A percentile compares a stretch with the other conserved stretches of the same genome.
phyloP scores from a whole-genome alignment of 371 early-diverging fungal genomes.

The Syncephalastrum contaminatum region DNA sequence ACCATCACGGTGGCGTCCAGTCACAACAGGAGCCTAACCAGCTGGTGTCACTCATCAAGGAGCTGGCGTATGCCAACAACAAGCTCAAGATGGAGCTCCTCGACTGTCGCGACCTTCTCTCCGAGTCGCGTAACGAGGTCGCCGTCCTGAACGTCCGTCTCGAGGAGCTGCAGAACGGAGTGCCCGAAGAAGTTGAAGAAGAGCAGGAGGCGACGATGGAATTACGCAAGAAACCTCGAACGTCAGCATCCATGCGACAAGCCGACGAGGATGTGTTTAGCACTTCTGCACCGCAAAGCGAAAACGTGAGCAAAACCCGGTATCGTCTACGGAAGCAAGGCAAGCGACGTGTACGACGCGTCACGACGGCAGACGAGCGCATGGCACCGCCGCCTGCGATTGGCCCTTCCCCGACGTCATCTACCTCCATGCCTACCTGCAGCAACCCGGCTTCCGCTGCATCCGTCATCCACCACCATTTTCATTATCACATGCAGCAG shows the following conservation, averaged over 20 bases:
- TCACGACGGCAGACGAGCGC: conserved; percentile 5
- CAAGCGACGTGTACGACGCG: not conserved
- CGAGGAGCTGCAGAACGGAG: conserved; percentile 17
- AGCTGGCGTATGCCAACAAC: conserved; percentile 41
- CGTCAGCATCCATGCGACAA: not conserved
- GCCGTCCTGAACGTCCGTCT: conserved; percentile 20
- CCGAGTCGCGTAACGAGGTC: conserved; percentile 33
- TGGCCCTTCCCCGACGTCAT: conserved; percentile 16
- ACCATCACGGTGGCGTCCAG: not conserved
- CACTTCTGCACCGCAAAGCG: conserved; percentile 19
- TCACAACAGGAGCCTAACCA: conserved; percentile 9
- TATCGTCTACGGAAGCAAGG: too few species aligned
- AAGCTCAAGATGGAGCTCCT: conserved; percentile 41
- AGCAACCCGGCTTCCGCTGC: conserved; percentile 4
- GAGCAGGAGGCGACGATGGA: conserved; percentile 7
- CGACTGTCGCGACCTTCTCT: conserved; percentile 34
- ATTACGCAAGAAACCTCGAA: not conserved
- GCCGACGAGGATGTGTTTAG: conserved; percentile 8
- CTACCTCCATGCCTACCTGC: conserved; percentile 13
- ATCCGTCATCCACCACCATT: conserved; percentile 44
- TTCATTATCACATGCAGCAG: conserved; percentile 31
- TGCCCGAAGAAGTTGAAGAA: conserved; percentile 8
- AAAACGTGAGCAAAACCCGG: not conserved
- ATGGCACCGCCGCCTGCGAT: not conserved
- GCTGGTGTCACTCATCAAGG: conserved; percentile 39